Evolutionary conservation across 345 rosid genomes (phyloP).

Genomic region (Cardamine resedifolia): DNA sequence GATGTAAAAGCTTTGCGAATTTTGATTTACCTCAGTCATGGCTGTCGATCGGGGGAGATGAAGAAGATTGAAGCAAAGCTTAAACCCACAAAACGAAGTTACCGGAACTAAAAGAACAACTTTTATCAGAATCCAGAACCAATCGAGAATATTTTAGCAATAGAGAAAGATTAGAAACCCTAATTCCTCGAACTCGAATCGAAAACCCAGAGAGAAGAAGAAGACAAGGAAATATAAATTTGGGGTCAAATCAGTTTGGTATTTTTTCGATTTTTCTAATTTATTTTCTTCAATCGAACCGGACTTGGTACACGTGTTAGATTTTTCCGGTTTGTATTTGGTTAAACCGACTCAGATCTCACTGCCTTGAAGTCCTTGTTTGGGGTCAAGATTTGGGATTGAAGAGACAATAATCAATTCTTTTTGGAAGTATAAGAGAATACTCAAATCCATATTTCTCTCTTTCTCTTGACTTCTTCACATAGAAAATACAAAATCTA

Average conservation of each 20-base stretch:
- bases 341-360: background rate
- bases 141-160: background rate
- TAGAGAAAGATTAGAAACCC: conserved; percentile 21
- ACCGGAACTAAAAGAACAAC: background rate
- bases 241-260: background rate
- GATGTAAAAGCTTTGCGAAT: background rate
- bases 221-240: background rate
- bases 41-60: conserved; percentile 28
- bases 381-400: too few relatives aligned
- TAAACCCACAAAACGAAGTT: background rate
- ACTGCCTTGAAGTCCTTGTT: too few relatives aligned
- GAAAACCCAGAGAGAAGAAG: conserved; percentile 8
- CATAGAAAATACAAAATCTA: background rate
- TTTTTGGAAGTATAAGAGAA: background rate
- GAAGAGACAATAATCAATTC: background rate
- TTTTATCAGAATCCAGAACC: background rate
- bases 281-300: background rate
- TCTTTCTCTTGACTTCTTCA: background rate
- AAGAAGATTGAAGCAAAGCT: conserved; percentile 16
- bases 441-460: too few relatives aligned
- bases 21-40: conserved; percentile 72
- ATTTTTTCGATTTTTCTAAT: background rate
- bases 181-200: conserved; percentile 6
- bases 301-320: background rate
- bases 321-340: background rate